These are phyloP conservation scores for Cronartium ribicola DNA, from an alignment of 1,284 basidiomycete genomes.

Conservation along the genomic window DNA sequence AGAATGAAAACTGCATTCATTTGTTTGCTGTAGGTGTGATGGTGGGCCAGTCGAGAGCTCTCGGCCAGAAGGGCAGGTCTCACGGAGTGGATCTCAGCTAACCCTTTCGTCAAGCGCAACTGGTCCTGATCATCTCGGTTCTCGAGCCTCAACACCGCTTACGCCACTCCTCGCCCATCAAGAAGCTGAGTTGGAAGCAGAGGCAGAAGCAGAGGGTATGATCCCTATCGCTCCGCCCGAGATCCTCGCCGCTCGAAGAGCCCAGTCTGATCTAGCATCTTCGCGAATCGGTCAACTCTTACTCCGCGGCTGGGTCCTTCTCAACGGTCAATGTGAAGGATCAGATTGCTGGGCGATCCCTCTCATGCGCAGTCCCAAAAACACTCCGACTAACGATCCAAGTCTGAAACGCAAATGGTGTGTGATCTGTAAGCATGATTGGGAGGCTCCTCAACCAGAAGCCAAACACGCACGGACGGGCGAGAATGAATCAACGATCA, in stretches of 20 bases:
- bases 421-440: conserved; percentile 23
- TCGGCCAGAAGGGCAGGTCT: background rate
- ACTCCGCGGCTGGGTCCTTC: conserved; percentile 1
- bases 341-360: background rate
- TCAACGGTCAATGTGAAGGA: background rate
- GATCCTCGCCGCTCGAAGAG: background rate
- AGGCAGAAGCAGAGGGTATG: background rate
- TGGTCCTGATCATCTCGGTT: background rate
- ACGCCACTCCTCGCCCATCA: background rate
- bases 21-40: conserved; percentile 10
- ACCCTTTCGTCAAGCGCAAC: background rate
- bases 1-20: too few species aligned
- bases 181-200: background rate
- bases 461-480: background rate
- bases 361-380: conserved; percentile 13
- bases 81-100: background rate
- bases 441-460: background rate
- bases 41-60: background rate
- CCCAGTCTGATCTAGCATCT: conserved; percentile 13
- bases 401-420: conserved; percentile 12
- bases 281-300: conserved; percentile 6
- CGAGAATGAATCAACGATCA: background rate
- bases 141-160: background rate
- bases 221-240: background rate
- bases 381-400: background rate